Base-by-base conservation (phyloP, 352 stramenopile genomes). In the Pythium vanterpoolii region DNA sequence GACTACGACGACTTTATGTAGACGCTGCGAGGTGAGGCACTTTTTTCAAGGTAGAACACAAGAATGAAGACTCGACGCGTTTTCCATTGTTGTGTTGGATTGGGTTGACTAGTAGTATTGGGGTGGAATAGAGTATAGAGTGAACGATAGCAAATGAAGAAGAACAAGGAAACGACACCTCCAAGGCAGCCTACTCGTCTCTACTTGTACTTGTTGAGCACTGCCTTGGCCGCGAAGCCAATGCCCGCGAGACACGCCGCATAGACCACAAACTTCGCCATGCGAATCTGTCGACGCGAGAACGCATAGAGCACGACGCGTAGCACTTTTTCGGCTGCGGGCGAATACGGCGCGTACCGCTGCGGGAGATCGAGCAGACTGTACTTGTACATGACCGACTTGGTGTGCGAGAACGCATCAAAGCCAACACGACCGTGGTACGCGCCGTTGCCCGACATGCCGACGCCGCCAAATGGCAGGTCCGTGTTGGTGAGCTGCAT, bases 1-100 rank as follows among this genome's bases (percentile, higher is more conserved):
- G 83, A 90, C 67, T 93, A 87, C 68, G 83, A 90, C 56, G 83
- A 93, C 68, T 93, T 93, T 74, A 93, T 90, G 83, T 93, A 89
- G 74, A 71, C 50, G 24, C 6, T 36, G 31, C 31, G 31, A 36
- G 31, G 11, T 11, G 31, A 6, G 6, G 31, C 31, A 13, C 31
- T 36, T 11, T 36, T 13, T 36, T 36, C 31, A 36, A 34, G n/a
- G n/a, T n/a, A n/a, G n/a, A n/a, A n/a, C n/a, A n/a, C n/a, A n/a
- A n/a, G n/a, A n/a, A n/a, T n/a, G n/a, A n/a, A n/a, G n/a, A n/a
- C n/a, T n/a, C n/a, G n/a, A n/a, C n/a, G n/a, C n/a, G n/a, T n/a
- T n/a, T n/a, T n/a, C n/a, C n/a, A n/a, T n/a, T n/a, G n/a, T n/a
- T n/a, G n/a, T n/a, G n/a, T n/a, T n/a, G n/a, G n/a, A n/a, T n/a